A percentile compares a stretch with the other conserved stretches of the same genome.
These are phyloP conservation scores for Eimeria falciformis DNA, from an alignment of 169 alveolate species.

Conservation along the genomic window DNA sequence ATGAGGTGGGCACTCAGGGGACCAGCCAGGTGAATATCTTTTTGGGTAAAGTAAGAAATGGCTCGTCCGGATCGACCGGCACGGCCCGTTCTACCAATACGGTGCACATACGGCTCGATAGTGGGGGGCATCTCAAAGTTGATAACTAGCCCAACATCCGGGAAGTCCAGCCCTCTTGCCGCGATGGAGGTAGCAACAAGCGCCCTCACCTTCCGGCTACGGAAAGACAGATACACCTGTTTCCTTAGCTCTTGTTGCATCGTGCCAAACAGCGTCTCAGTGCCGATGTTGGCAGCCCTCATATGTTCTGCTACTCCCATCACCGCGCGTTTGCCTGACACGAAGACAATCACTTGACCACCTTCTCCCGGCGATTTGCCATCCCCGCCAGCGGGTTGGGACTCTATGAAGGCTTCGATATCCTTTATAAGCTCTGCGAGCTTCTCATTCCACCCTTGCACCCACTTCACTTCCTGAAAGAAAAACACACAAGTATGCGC, in stretches of 20 bases:
- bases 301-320: not conserved
- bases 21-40: constrained; percentile 11
- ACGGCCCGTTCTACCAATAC: constrained; percentile 99
- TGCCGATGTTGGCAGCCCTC: not conserved
- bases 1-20: not conserved
- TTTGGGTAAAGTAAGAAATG: constrained; percentile 79
- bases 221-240: constrained; percentile 17
- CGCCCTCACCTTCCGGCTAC: not conserved
- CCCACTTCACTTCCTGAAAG: constrained; percentile 20
- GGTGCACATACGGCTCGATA: constrained; percentile 95
- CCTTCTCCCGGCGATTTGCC: not conserved
- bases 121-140: constrained; percentile 98
- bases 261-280: constrained; percentile 8
- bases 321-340: constrained; percentile 2
- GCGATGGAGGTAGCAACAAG: constrained; percentile 80
- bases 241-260: not conserved
- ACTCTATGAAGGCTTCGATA: not conserved
- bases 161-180: constrained; percentile 98
- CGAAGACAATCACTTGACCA: constrained; percentile 40
- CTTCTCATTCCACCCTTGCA: constrained; percentile 11
- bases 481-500: not conserved
- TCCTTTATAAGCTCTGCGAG: constrained; percentile 4
- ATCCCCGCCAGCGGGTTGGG: not conserved
- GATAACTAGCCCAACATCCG: constrained; percentile 95
- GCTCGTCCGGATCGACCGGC: constrained; percentile 97